Evolutionary conservation across 192 early-diverging fungal species (phyloP).

Genomic region (Gryganskiella cystojenkinii): DNA sequence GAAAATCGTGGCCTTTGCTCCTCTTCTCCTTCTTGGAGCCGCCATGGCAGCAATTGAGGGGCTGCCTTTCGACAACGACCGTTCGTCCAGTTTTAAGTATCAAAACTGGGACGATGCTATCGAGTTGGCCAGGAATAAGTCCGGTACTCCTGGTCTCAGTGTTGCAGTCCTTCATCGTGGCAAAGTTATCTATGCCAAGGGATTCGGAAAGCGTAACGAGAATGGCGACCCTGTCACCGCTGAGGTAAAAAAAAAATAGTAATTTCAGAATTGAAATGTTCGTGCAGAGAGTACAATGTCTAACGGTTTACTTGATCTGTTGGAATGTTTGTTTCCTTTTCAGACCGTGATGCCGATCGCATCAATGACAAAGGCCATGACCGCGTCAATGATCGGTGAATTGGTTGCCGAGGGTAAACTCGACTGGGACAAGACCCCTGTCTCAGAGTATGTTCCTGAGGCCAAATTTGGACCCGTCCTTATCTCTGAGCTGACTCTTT

Average conservation of each 20-base stretch:
- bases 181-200: constrained; percentile 3
- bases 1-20: no score
- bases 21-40: no score
- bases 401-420: constrained; percentile 23
- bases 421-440: constrained; percentile 18
- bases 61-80: no score
- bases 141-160: constrained; percentile 14
- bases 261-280: neutral
- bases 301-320: neutral
- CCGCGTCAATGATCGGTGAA: constrained; percentile 8
- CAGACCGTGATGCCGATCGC: constrained; percentile 11
- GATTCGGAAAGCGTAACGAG: constrained; percentile 22
- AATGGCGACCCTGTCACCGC: constrained; percentile 5
- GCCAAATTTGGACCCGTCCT: constrained; percentile 10
- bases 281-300: neutral
- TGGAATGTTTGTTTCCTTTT: neutral
- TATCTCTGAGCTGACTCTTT: constrained; percentile 9
- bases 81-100: no score
- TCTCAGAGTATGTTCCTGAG: constrained; percentile 14
- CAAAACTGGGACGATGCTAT: no score
- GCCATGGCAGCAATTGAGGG: no score
- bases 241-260: neutral
- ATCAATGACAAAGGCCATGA: constrained; percentile 16
- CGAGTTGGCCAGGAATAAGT: neutral
- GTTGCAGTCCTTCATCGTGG: constrained; percentile 10